Evolutionary conservation across 75 land plant genomes (phyloP), one percentile per base, ranked within the genome.

Genomic region (Picea glauca): DNA sequence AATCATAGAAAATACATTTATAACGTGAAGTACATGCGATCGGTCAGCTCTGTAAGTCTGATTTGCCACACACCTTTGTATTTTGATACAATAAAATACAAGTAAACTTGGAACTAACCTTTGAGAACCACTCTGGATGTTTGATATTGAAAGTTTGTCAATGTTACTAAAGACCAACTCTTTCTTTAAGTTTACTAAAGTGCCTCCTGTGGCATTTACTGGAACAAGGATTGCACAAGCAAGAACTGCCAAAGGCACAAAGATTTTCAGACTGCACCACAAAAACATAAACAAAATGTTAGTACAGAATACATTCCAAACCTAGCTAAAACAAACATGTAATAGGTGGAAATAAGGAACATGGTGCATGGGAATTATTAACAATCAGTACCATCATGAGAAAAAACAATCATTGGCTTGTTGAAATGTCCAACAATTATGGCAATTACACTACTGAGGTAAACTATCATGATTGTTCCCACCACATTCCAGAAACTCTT

Each of bases 241-340:
- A 23, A 97, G 77, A 11, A 90, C 20, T 58, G 86, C 64, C 60
- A 97, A 26, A 2, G 99, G 99, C 3, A 91, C 89, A 88, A 97
- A 97, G n/a, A 95, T 84, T 79, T 93, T 97, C 77, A 97, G 84
- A 54, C 99, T 97, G 91, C 80, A 89, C 38, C 31, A 62, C 26
- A 75, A 50, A 57, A 57, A 75, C 11, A 43, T 40, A 4, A 57
- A 57, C 30, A 1, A 50, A 50, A 50, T 50, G 56, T 50, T 50
- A 50, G 43, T 1, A 9, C 56, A 50, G 56, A 50, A 50, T 50
- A 50, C 56, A 50, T 50, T 50, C 56, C 56, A 1, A 50, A 50
- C 56, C 1, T 50, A 50, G 13, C 56, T 50, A 50, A 50, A 50
- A 9, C 56, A 50, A 50, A 9, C 56, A 50, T 9, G 12, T 50